Conservation (phyloP, 2,329 filamentous ascomycete species). For the Colletotrichum lini region DNA sequence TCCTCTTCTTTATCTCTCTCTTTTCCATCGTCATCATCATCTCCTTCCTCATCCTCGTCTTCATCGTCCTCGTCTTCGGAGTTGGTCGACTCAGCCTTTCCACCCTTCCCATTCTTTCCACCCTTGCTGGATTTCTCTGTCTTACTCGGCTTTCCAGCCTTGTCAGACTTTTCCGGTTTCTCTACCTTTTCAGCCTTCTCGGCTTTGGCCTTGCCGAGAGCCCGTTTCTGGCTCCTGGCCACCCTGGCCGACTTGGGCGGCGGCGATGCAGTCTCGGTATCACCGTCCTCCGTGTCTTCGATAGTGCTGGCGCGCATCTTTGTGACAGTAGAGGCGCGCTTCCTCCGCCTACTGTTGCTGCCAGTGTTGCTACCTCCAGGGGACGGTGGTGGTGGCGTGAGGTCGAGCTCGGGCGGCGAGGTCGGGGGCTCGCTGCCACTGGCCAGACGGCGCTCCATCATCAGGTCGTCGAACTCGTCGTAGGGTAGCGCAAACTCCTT, state of each 20-base stretch:
- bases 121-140: conserved; percentile 46
- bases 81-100: conserved; percentile 53
- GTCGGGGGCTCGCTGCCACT: conserved; percentile 63
- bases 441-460: conserved; percentile 61
- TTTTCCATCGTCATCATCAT: conserved; percentile 19
- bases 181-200: conserved; percentile 54
- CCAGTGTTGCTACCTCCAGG: conserved; percentile 34
- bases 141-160: conserved; percentile 53
- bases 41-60: conserved; percentile 49
- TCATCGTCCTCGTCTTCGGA: conserved; percentile 43
- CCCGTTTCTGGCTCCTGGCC: conserved; percentile 55
- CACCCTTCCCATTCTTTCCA: conserved; percentile 47
- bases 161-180: conserved; percentile 22
- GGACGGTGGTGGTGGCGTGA: conserved; percentile 45
- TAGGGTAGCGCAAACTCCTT: conserved; percentile 76
- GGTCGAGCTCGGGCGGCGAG: conserved; percentile 62
- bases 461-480: conserved; percentile 61
- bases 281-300: conserved; percentile 66
- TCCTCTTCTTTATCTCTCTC: conserved; percentile 39
- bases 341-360: conserved; percentile 57
- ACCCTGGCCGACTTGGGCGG: conserved; percentile 56
- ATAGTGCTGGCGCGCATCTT: conserved; percentile 60
- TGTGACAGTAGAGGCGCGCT: conserved; percentile 57
- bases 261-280: conserved; percentile 57
- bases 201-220: conserved; percentile 55